Base-by-base conservation (phyloP, 805 yeast species). In the Sugiyamaella boreocaroliniensis region DNA sequence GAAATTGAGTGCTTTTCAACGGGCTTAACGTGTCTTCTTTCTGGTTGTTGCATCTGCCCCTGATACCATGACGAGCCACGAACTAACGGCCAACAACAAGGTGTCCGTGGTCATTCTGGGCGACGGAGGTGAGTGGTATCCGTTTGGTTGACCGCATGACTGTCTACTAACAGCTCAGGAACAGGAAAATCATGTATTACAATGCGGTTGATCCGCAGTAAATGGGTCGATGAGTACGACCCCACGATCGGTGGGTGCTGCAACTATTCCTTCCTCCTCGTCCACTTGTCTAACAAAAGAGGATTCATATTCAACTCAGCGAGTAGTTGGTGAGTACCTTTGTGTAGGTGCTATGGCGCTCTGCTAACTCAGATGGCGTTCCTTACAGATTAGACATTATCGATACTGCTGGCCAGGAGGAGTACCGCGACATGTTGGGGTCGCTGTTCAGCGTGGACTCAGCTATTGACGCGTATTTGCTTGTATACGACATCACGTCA, bases 401-500 rank as follows among this genome's bases (percentile, higher is more conserved):
- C 61, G 92, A 85, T 64, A 85, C 90, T 15, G 90, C 89, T 6
- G 86, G 86, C 29, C 89, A 83, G 70, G 92, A 85, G 65, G 89
- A 83, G 65, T 85, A 85, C 66, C 76, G 85, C 47, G 85, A 86
- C 48, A 70, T 78, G 74, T 70, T 76, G 60, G 89, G 62, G 32
- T 55, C 65, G 32, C 58, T 62, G 42, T 63, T 63, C 50, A 50
- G 55, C 29, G 55, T 56, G 3, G 65, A 63, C 43, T 58, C 60
- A 29, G 52, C 54, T 29, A 67, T 67, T 34, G 69, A 66, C 47
- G 70, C 66, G 22, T 66, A 63, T 44, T 55, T 66, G 19, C 50
- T 66, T 43, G 69, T 66, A n/a, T 66, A 66, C 58, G 70, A 66
- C 54, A 63, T 66, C 42, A 66, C 69, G 12, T 58, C 62, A 34